Conservation (phyloP, 306 rosid genomes). For the Acacia melanoxylon region DNA sequence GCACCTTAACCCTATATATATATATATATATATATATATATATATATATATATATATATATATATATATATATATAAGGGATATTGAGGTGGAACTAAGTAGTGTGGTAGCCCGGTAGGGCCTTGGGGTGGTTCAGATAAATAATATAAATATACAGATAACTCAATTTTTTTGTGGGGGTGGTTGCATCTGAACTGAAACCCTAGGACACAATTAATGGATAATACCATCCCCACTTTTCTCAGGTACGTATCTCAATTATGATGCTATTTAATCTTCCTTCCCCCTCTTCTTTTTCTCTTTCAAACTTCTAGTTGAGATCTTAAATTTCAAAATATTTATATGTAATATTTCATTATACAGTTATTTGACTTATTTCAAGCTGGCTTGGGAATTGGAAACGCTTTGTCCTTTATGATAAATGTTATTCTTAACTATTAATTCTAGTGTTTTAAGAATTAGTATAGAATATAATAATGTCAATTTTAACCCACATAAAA, state of each 20-base stretch:
- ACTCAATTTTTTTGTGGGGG: neutral
- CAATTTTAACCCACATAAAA: neutral
- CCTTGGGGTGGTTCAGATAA: neutral
- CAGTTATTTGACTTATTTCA: neutral
- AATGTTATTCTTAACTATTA: neutral
- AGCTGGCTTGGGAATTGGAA: neutral
- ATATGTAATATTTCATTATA: neutral
- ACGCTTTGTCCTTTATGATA: neutral
- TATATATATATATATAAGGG: neutral
- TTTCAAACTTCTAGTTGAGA: neutral
- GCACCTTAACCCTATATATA: too few relatives aligned
- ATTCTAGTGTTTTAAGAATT: too few relatives aligned
- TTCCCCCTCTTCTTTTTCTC: neutral
- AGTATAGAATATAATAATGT: neutral
- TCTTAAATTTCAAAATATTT: neutral
- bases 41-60: too few relatives aligned
- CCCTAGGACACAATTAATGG: constrained; percentile 8
- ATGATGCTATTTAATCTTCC: neutral
- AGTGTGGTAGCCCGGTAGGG: neutral
- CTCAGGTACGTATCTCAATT: neutral
- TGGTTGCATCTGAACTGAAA: neutral
- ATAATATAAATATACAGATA: neutral
- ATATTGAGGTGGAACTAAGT: neutral
- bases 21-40: too few relatives aligned
- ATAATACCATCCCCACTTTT: neutral